Evolutionary conservation across 129 eudicot species (phyloP).

Genomic region (Mikania micrantha): DNA sequence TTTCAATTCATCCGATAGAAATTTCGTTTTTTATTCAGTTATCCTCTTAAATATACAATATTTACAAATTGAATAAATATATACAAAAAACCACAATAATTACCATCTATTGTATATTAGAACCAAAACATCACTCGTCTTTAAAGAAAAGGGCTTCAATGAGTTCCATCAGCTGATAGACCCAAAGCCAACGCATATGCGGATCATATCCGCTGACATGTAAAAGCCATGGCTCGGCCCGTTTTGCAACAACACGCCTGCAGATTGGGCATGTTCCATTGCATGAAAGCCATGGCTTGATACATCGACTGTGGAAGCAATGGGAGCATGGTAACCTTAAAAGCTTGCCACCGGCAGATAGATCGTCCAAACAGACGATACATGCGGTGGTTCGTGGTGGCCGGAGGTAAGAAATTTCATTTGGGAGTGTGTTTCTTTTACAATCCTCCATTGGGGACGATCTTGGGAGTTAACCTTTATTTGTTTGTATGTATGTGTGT

Average conservation of each 20-base stretch:
- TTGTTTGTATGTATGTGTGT: background rate
- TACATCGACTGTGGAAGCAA: conserved; percentile 14
- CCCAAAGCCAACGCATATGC: background rate
- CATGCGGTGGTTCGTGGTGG: conserved; percentile 5
- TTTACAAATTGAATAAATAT: no score
- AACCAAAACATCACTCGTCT: background rate
- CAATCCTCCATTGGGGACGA: background rate
- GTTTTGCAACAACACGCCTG: background rate
- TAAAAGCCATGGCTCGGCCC: background rate
- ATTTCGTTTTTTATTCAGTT: no score
- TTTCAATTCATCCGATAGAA: no score
- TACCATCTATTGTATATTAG: no score
- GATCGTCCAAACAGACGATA: background rate
- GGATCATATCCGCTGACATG: no score
- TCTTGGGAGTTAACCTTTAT: background rate
- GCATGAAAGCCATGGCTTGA: conserved; percentile 3
- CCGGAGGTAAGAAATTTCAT: background rate
- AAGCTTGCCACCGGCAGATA: background rate
- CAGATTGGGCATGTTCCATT: conserved; percentile 13
- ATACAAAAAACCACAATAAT: no score
- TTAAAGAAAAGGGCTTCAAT: conserved; percentile 5
- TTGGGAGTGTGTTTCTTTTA: background rate
- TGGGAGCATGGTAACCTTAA: conserved; percentile 9
- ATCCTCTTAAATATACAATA: no score
- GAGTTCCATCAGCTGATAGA: conserved; percentile 22